phyloP scores from a whole-genome alignment of 2,329 filamentous ascomycete genomes.

The Cytospora mali region DNA sequence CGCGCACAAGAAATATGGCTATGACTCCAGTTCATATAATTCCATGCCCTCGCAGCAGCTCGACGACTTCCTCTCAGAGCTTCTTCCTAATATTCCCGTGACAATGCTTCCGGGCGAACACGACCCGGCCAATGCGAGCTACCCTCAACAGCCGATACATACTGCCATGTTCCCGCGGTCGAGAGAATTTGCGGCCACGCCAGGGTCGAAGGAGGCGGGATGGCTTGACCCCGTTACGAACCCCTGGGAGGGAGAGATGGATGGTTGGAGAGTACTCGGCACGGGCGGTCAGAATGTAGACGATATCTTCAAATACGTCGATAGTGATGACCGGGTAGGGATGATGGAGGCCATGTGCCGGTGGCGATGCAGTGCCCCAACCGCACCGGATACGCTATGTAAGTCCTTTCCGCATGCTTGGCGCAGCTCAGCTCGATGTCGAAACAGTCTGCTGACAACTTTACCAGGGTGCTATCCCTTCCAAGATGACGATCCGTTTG shows the following conservation, averaged over 20 bases:
- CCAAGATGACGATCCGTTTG: slow-evolving; percentile 89
- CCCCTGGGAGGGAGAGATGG: slow-evolving; percentile 87
- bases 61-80: slow-evolving; percentile 77
- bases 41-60: slow-evolving; percentile 79
- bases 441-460: slow-evolving; percentile 21
- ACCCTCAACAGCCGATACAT: slow-evolving; percentile 93
- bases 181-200: slow-evolving; percentile 64
- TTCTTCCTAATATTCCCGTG: slow-evolving; percentile 84
- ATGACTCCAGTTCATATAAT: slow-evolving; percentile 88
- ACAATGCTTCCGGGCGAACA: slow-evolving; percentile 82
- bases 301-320: slow-evolving; percentile 90
- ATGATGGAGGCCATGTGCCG: slow-evolving; percentile 95
- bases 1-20: slow-evolving; percentile 82
- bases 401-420: slow-evolving; percentile 51
- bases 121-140: slow-evolving; percentile 86
- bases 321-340: slow-evolving; percentile 73
- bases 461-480: slow-evolving; percentile 90
- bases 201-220: slow-evolving; percentile 52
- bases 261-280: slow-evolving; percentile 85
- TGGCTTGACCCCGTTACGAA: slow-evolving; percentile 94
- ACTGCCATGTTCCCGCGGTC: slow-evolving; percentile 84
- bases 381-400: slow-evolving; percentile 94
- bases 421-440: background rate
- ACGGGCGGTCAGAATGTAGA: slow-evolving; percentile 92
- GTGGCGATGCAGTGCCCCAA: slow-evolving; percentile 90